Base-by-base conservation (phyloP, 768 basidiomycete species). In the Trichaptum fuscoviolaceum region DNA sequence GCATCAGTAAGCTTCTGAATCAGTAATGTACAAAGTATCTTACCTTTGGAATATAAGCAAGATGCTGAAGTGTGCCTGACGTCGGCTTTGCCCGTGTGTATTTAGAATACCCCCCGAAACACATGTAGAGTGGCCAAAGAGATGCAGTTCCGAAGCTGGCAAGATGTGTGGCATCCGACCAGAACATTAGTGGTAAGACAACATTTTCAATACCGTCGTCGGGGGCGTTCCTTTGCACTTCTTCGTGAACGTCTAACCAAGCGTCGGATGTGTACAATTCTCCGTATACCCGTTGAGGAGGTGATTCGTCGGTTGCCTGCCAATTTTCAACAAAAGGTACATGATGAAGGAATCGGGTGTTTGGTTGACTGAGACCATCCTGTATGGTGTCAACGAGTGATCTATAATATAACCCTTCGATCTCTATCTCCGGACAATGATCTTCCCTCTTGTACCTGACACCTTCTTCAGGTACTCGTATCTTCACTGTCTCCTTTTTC, bases 71-170 rank as follows among this genome's bases (percentile, higher is more conserved):
- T 7, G 62, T 69, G 18, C 68, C 57, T 12, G 58, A 26, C 63
- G 71, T 70, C 0, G 76, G 69, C 73, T 0, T 69, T 69, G 58
- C 71, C 66, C 57, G 71, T 70, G 2, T 72, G 57, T 75, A 72
- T 1, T 70, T 73, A 10, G 69, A 65, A 57, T 75, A 76, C 0
- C 75, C 35, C 64, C 75, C 73, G 15, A 52, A 52, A 12, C 1
- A 52, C 42, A 52, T 52, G 42, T 52, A 52, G 2, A 52, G 4
- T 2, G 42, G 8, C 71, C 67, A 61, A 70, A 71, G 3, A 77
- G 64, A 0, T 71, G 69, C 59, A 73, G 67, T 1, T 71, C 68
- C 7, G 58, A 57, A 17, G 42, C 15, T 52, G 10, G 42, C 15
- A 12, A 52, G 42, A 52, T 52, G 42, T 15, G 42, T 52, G 10